These are phyloP conservation scores for Protea cynaroides DNA, from an alignment of 164 flowering plant species.

Conservation along the genomic window DNA sequence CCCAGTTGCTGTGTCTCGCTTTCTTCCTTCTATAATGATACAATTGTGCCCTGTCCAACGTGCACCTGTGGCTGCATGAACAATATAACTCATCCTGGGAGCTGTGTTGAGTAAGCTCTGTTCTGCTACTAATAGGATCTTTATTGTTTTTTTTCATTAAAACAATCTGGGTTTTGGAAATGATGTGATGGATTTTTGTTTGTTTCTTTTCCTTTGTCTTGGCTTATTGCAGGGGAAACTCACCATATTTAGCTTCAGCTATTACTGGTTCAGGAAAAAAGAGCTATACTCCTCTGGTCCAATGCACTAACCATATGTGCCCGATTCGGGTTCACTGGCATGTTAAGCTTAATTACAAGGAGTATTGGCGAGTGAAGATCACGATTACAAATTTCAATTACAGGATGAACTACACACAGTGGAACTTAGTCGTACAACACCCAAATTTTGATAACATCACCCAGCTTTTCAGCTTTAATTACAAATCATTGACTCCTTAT, in stretches of 20 bases:
- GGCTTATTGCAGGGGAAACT: slow-evolving; percentile 31
- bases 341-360: slow-evolving; percentile 76
- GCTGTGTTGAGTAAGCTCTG: slow-evolving; percentile 52
- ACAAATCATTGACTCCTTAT: slow-evolving; percentile 75
- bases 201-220: slow-evolving; percentile 1
- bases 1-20: slow-evolving; percentile 81
- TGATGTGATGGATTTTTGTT: background rate
- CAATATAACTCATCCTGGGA: slow-evolving; percentile 37
- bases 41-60: slow-evolving; percentile 56
- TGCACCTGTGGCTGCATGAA: slow-evolving; percentile 70
- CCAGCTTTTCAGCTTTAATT: slow-evolving; percentile 71
- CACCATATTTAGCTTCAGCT: slow-evolving; percentile 51
- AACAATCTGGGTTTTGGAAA: background rate
- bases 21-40: slow-evolving; percentile 64
- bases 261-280: slow-evolving; percentile 31
- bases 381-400: slow-evolving; percentile 80
- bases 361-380: slow-evolving; percentile 82
- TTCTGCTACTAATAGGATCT: background rate
- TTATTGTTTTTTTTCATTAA: background rate
- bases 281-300: slow-evolving; percentile 50
- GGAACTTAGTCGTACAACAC: slow-evolving; percentile 84
- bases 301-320: slow-evolving; percentile 88
- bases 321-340: slow-evolving; percentile 90
- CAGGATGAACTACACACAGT: slow-evolving; percentile 67
- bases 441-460: slow-evolving; percentile 83